Evolutionary conservation across 2,329 filamentous ascomycete species (phyloP), one percentile per base, ranked within the genome.

Genomic region (Orbilia brochopaga): DNA sequence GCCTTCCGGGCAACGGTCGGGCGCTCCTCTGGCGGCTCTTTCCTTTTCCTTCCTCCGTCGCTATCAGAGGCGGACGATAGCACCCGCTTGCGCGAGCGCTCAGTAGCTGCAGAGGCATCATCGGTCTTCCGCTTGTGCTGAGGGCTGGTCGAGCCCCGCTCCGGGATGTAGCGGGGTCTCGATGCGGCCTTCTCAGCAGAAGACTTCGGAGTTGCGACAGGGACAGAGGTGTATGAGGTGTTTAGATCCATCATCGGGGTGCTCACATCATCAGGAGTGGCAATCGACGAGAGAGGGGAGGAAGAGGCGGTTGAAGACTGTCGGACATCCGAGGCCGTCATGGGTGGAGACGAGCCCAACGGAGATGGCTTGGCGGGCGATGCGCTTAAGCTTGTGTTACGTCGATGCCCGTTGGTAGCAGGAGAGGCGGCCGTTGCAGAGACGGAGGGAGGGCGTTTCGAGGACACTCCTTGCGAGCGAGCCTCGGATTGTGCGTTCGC

Each of bases 351-450:
- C 19, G 74, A 76, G 17, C 74, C 76, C 17, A 76, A 65, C 1
- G 76, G 76, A 32, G 76, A 77, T 17, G 74, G 75, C 48, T 77
- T 77, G 19, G 75, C 67, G 11, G 75, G 75, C 7, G 75, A 76
- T 52, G 75, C 75, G 58, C 75, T 76, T 11, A 73, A 74, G 58
- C 75, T 76, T 24, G 67, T 54, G 8, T 55, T 72, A 30, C 67
- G 44, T 44, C 64, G 59, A 46, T 72, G 67, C 15, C 60, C 60
- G 54, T 72, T 60, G 8, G 42, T 27, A 15, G 56, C n/a, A 46
- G 67, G 60, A 30, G 67, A 63, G 6, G 59, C 37, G 10, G 24
- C 48, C 7, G 32, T 50, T 17, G 23, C 37, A 59, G 30, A 32
- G 50, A 42, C 35, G 19, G 58, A 61, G 42, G 17, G 60, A 24